These are phyloP conservation scores for Linnemannia zychae DNA, from an alignment of 192 early-diverging fungal species.

Conservation along the genomic window DNA sequence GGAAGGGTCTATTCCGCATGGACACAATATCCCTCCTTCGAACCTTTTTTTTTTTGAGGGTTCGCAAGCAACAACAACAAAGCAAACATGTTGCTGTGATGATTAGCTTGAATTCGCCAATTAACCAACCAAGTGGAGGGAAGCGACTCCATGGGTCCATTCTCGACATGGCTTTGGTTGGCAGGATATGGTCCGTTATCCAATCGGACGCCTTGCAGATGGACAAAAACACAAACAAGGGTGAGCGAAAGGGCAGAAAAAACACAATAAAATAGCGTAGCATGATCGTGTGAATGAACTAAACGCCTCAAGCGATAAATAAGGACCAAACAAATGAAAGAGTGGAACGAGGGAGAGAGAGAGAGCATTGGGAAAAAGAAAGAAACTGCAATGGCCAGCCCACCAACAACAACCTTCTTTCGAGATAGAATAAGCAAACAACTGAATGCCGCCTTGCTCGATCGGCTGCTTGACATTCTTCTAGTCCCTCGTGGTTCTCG, in stretches of 20 bases:
- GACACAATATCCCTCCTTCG: not conserved
- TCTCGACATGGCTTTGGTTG: not conserved
- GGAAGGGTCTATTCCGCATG: constrained; percentile 1
- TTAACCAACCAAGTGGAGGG: constrained; percentile 15
- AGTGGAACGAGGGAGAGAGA: not conserved
- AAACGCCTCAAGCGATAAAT: too few species aligned
- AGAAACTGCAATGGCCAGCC: not conserved
- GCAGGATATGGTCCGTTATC: not conserved
- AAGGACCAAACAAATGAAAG: not conserved
- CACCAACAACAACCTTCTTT: not conserved
- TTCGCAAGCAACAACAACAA: not conserved
- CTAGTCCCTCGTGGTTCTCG: not conserved
- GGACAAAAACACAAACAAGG: not conserved
- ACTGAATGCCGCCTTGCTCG: too few species aligned
- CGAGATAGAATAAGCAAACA: not conserved
- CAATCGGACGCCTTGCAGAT: not conserved
- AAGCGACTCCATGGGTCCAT: constrained; percentile 3
- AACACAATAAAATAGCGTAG: not conserved
- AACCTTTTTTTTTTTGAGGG: too few species aligned
- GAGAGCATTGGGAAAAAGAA: not conserved
- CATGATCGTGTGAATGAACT: not conserved
- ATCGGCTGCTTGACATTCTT: not conserved
- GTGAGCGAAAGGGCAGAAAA: not conserved
- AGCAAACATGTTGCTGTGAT: not conserved
- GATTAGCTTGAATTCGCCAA: too few species aligned